Percentiles rank a stretch among this genome's conserved stretches.
phyloP scores from a whole-genome alignment of 1,284 basidiomycete species.

The Cryptococcus maquisensis region DNA sequence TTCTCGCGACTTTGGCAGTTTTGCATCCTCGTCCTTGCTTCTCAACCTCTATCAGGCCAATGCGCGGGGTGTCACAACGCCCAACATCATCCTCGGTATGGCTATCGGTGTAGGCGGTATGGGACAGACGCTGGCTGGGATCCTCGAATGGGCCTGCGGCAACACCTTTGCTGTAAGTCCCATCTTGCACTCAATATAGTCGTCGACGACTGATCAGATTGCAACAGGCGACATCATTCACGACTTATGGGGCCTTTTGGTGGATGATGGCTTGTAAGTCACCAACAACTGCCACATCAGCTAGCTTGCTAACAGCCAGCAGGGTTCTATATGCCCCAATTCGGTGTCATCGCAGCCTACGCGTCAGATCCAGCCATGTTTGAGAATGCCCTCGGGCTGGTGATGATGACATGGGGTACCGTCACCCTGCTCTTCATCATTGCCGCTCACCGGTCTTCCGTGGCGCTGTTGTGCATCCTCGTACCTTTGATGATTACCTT shows the following conservation, averaged over 20 bases:
- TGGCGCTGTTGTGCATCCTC: constrained; percentile 67
- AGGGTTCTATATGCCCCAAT: constrained; percentile 37
- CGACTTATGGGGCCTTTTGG: constrained; percentile 79
- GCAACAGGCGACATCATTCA: constrained; percentile 62
- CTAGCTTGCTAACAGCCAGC: too few species aligned
- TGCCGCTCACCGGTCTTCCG: constrained; percentile 61
- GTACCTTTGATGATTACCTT: constrained; percentile 61
- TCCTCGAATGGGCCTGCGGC: constrained; percentile 66
- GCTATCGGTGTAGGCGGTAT: constrained; percentile 77
- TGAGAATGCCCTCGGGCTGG: constrained; percentile 49
- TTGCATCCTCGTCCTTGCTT: constrained; percentile 55
- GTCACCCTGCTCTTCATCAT: constrained; percentile 48
- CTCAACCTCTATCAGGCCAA: constrained; percentile 50
- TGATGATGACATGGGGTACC: constrained; percentile 46
- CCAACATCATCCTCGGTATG: constrained; percentile 78
- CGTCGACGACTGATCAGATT: neutral
- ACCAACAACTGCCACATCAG: neutral
- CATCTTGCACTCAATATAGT: neutral
- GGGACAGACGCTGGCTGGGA: constrained; percentile 58
- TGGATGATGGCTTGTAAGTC: constrained; percentile 57
- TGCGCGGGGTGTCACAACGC: constrained; percentile 49
- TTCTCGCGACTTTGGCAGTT: constrained; percentile 18
- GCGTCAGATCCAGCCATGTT: constrained; percentile 50
- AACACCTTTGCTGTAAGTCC: constrained; percentile 53
- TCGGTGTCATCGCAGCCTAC: constrained; percentile 53